Percentiles rank a stretch among this genome's conserved stretches.
phyloP scores from a whole-genome alignment of 2,329 filamentous ascomycete species.

The Camillea tinctor region DNA sequence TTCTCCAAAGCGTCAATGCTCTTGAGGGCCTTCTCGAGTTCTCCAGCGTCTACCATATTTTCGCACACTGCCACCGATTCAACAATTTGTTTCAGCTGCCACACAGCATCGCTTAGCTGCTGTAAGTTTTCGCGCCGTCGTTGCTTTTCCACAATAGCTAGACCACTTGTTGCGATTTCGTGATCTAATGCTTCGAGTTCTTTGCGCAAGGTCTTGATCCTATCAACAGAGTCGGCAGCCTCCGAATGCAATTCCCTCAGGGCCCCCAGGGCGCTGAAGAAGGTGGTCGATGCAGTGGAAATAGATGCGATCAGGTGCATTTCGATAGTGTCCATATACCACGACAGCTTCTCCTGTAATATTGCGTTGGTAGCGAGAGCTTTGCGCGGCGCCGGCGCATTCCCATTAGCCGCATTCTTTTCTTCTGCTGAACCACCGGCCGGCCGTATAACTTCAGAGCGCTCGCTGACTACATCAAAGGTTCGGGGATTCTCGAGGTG shows the following conservation, averaged over 20 bases:
- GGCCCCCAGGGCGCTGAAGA: slow-evolving; percentile 91
- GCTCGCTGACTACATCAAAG: slow-evolving; percentile 94
- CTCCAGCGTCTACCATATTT: slow-evolving; percentile 75
- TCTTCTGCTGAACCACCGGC: slow-evolving; percentile 54
- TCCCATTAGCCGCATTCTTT: slow-evolving; percentile 55
- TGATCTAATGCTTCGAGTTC: slow-evolving; percentile 80
- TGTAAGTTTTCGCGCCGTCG: slow-evolving; percentile 80
- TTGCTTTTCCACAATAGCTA: slow-evolving; percentile 82
- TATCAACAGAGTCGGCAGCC: slow-evolving; percentile 83
- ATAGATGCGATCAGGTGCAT: slow-evolving; percentile 96
- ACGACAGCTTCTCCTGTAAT: slow-evolving; percentile 94
- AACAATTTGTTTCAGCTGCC: slow-evolving; percentile 78
- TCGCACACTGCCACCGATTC: slow-evolving; percentile 75
- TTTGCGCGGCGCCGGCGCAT: slow-evolving; percentile 67
- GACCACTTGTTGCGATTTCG: slow-evolving; percentile 80
- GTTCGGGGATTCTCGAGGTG: slow-evolving; percentile 93
- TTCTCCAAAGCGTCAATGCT: slow-evolving; percentile 75
- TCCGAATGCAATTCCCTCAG: slow-evolving; percentile 88
- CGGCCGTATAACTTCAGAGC: slow-evolving; percentile 88
- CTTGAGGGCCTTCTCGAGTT: slow-evolving; percentile 77
- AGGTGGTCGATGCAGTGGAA: slow-evolving; percentile 90
- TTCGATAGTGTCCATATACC: slow-evolving; percentile 99
- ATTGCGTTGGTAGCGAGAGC: slow-evolving; percentile 95
- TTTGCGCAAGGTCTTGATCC: slow-evolving; percentile 76
- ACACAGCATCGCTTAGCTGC: slow-evolving; percentile 77